A percentile compares a stretch with the other conserved stretches of the same genome.
Evolutionary conservation across 2,329 filamentous ascomycete species (phyloP).

Genomic region (Leptographium lundbergii): DNA sequence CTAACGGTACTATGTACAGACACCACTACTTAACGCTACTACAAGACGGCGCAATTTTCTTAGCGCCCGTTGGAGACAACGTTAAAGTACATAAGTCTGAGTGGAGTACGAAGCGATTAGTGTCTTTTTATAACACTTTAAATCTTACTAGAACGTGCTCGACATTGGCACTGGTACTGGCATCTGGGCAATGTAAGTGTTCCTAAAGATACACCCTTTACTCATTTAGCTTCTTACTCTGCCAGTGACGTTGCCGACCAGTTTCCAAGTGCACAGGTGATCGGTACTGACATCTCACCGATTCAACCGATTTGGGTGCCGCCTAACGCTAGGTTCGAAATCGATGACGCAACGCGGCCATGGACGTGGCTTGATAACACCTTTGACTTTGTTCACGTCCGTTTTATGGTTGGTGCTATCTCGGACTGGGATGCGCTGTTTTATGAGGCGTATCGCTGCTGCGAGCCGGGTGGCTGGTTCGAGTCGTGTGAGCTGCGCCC

Average conservation of each 20-base stretch:
- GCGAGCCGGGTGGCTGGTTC: slow-evolving; percentile 36
- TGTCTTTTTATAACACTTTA: no score
- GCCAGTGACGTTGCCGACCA: slow-evolving; percentile 33
- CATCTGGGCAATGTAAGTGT: background rate
- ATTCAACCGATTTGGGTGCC: slow-evolving; percentile 46
- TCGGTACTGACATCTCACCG: slow-evolving; percentile 42
- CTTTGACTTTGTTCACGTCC: slow-evolving; percentile 47
- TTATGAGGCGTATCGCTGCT: slow-evolving; percentile 31
- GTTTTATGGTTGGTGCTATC: slow-evolving; percentile 38
- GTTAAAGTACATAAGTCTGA: background rate
- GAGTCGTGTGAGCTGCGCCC: slow-evolving; percentile 13
- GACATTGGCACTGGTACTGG: background rate
- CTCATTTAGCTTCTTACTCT: no score
- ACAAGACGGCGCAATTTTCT: background rate
- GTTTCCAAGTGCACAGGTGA: slow-evolving; percentile 30
- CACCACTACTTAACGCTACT: background rate
- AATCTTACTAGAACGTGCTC: background rate
- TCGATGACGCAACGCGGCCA: slow-evolving; percentile 45
- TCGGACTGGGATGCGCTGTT: slow-evolving; percentile 38
- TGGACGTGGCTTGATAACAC: slow-evolving; percentile 31
- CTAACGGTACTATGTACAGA: background rate
- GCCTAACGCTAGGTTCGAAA: slow-evolving; percentile 39
- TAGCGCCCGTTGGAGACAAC: background rate
- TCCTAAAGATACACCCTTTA: no score
- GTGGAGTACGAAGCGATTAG: no score